A percentile compares a stretch with the other conserved stretches of the same genome.
Conservation (phyloP, 495 filamentous ascomycete species). For the Xylaria longipes region DNA sequence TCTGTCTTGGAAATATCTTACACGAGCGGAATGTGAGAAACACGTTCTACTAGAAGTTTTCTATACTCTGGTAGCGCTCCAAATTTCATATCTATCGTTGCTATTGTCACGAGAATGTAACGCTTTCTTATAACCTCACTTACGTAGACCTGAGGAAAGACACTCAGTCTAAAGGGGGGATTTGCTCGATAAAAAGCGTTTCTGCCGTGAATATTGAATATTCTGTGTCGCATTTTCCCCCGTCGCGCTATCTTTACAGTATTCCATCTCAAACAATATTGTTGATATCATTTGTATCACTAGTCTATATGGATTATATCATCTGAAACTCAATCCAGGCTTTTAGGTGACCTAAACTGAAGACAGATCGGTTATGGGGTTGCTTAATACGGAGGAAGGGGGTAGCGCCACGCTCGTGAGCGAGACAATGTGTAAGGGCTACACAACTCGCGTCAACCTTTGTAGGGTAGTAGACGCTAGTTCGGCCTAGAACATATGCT, state of each 20-base stretch:
- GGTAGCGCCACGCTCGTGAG: not conserved
- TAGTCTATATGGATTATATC: not conserved
- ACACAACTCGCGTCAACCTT: not conserved
- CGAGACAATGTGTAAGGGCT: constrained; percentile 9
- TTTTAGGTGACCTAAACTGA: not conserved
- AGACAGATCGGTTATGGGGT: constrained; percentile 1
- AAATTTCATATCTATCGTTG: not conserved
- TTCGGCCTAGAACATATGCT: too few species aligned
- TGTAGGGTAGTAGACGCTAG: too few species aligned
- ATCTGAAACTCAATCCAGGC: not conserved
- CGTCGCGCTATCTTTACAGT: not conserved
- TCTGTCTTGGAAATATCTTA: not conserved
- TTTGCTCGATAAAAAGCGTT: not conserved
- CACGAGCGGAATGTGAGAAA: not conserved
- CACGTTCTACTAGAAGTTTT: not conserved
- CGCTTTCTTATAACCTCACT: not conserved
- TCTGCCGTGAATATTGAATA: not conserved
- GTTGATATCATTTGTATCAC: not conserved
- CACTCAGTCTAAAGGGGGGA: not conserved
- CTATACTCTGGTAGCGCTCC: not conserved
- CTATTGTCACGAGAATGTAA: not conserved
- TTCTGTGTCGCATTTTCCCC: not conserved
- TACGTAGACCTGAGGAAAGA: not conserved
- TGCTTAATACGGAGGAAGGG: constrained; percentile 10
- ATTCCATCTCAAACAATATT: not conserved